Conservation (phyloP, 2,329 filamentous ascomycete genomes). For the Cytospora schulzeri region DNA sequence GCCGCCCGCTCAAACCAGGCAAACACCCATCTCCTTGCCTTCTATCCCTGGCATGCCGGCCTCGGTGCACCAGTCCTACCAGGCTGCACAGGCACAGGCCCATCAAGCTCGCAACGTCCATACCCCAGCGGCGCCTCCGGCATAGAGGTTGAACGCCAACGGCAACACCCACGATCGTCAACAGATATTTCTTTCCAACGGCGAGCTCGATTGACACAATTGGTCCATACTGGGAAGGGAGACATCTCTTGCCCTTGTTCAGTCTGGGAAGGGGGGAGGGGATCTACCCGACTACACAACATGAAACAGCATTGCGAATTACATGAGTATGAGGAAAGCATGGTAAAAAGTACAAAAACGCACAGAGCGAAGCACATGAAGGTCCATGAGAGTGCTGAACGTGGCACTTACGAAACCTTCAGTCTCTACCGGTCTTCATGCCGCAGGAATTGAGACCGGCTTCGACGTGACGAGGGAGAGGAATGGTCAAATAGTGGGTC, state of each 20-base stretch:
- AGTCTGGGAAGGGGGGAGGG: background rate
- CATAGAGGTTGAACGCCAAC: background rate
- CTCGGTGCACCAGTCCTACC: slow-evolving; percentile 27
- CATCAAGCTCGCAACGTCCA: slow-evolving; percentile 19
- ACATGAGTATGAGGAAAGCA: background rate
- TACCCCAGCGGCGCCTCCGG: slow-evolving; percentile 2
- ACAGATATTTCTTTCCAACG: background rate
- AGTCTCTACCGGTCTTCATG: background rate
- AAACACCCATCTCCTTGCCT: slow-evolving; percentile 26
- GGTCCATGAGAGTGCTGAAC: background rate
- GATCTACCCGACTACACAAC: background rate
- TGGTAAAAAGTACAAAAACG: background rate
- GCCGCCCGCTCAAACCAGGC: slow-evolving; percentile 11
- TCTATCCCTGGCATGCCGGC: slow-evolving; percentile 27
- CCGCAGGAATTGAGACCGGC: background rate
- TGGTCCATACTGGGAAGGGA: background rate
- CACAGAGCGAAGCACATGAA: too few relatives aligned
- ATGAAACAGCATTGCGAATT: background rate
- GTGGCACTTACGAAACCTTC: background rate
- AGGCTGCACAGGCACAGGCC: slow-evolving; percentile 24
- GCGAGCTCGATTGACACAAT: background rate
- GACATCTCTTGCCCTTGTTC: background rate
- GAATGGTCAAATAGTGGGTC: background rate
- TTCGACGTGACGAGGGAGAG: background rate
- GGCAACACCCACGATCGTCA: background rate